Percentiles rank a stretch among this genome's conserved stretches.
phyloP scores from a whole-genome alignment of 768 basidiomycete species.

The Tylopilus balloui region DNA sequence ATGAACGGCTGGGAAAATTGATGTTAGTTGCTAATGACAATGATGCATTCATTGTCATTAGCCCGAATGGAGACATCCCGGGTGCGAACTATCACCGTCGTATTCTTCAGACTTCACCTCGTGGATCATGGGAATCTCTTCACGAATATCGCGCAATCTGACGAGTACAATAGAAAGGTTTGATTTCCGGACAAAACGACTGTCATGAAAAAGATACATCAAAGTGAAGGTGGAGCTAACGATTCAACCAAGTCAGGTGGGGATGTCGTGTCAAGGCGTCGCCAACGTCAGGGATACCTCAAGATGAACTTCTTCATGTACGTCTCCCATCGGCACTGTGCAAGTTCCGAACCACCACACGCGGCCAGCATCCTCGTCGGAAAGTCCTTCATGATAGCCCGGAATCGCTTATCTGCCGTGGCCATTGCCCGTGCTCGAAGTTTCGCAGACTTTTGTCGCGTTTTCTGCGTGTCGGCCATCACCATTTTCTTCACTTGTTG shows the following conservation, averaged over 20 bases:
- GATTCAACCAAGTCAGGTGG: neutral
- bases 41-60: neutral
- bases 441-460: constrained; percentile 5
- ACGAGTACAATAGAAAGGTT: neutral
- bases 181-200: constrained; percentile 21
- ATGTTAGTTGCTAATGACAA: constrained; percentile 4
- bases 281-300: constrained; percentile 49
- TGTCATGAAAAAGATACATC: constrained; percentile 3
- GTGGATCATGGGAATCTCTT: constrained; percentile 1
- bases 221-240: constrained; percentile 2
- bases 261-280: neutral
- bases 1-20: neutral
- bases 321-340: constrained; percentile 56
- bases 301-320: constrained; percentile 61
- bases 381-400: constrained; percentile 33
- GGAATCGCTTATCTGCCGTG: constrained; percentile 23
- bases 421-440: constrained; percentile 20
- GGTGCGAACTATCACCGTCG: constrained; percentile 11
- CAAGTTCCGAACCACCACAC: constrained; percentile 47
- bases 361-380: constrained; percentile 29
- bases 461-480: constrained; percentile 31
- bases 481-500: constrained; percentile 40
- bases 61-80: neutral
- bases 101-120: neutral
- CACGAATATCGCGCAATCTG: neutral